These are phyloP conservation scores for Manihot esculenta DNA, from an alignment of 441 rosid genomes.

Conservation along the genomic window DNA sequence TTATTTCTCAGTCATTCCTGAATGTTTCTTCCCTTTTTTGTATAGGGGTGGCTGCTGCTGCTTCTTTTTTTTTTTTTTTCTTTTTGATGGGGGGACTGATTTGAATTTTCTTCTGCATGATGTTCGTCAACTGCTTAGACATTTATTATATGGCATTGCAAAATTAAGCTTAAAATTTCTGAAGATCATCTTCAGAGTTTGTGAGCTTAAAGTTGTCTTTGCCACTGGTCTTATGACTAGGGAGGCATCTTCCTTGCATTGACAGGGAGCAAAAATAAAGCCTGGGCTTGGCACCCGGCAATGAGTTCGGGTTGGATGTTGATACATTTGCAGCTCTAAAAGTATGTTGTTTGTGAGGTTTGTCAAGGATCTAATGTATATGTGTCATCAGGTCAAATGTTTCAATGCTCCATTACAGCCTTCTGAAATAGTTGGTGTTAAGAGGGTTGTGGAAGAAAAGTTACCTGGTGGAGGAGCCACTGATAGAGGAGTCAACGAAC, in stretches of 20 bases:
- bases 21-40: neutral
- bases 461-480: constrained; percentile 48
- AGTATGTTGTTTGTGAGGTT: constrained; percentile 8
- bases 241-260: neutral
- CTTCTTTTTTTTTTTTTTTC: too few relatives aligned
- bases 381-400: constrained; percentile 75
- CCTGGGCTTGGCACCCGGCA: neutral
- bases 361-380: constrained; percentile 31
- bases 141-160: neutral
- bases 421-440: constrained; percentile 89
- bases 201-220: neutral
- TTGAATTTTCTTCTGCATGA: neutral
- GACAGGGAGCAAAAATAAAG: constrained; percentile 4
- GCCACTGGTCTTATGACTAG: neutral
- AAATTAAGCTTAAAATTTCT: constrained; percentile 3
- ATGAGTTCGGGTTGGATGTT: neutral
- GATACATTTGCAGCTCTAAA: neutral
- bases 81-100: neutral
- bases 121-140: neutral
- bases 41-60: too few relatives aligned
- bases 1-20: neutral
- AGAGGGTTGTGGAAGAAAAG: constrained; percentile 88
- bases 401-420: constrained; percentile 93
- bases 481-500: constrained; percentile 76
- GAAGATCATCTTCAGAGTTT: neutral